Percentiles rank a stretch among this genome's conserved stretches.
phyloP scores from a whole-genome alignment of 2,329 filamentous ascomycete genomes.

The Colletotrichum filicis region DNA sequence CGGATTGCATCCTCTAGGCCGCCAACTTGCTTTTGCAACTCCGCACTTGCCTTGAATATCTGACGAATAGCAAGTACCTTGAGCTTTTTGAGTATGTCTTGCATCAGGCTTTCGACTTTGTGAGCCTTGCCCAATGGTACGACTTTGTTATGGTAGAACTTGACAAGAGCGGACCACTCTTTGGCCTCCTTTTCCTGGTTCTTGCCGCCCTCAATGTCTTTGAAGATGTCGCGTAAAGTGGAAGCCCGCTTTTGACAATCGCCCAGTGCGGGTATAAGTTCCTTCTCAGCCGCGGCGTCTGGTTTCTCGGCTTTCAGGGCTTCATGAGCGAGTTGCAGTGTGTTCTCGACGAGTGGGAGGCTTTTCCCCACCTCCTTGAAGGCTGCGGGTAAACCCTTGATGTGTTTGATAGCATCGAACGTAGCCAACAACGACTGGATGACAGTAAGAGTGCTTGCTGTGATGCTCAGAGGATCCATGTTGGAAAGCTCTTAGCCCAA shows the following conservation, averaged over 20 bases:
- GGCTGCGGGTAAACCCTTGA: conserved; percentile 14
- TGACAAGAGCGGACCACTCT: conserved; percentile 6
- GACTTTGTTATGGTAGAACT: conserved; percentile 11
- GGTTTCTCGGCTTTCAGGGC: neutral
- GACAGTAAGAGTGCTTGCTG: conserved; percentile 1
- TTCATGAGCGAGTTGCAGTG: neutral
- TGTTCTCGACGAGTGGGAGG: conserved; percentile 10
- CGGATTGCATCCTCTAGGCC: conserved; percentile 2
- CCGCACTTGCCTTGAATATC: conserved; percentile 4
- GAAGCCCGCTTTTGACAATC: neutral
- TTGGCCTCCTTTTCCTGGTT: neutral
- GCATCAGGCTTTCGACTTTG: conserved; percentile 21
- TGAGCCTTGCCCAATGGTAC: conserved; percentile 7
- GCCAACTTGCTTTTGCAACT: conserved; percentile 3
- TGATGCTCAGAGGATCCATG: conserved; percentile 20
- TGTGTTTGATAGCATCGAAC: conserved; percentile 3
- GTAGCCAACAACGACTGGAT: conserved; percentile 7
- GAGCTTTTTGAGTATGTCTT: conserved; percentile 1
- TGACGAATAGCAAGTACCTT: conserved; percentile 16
- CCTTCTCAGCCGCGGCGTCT: neutral
- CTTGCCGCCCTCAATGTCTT: neutral
- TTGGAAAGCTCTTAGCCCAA: neutral
- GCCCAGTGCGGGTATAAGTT: neutral
- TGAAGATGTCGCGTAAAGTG: neutral
- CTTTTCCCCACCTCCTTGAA: conserved; percentile 9